Conservation (phyloP, 192 early-diverging fungal species). For the Backusella sp. region DNA sequence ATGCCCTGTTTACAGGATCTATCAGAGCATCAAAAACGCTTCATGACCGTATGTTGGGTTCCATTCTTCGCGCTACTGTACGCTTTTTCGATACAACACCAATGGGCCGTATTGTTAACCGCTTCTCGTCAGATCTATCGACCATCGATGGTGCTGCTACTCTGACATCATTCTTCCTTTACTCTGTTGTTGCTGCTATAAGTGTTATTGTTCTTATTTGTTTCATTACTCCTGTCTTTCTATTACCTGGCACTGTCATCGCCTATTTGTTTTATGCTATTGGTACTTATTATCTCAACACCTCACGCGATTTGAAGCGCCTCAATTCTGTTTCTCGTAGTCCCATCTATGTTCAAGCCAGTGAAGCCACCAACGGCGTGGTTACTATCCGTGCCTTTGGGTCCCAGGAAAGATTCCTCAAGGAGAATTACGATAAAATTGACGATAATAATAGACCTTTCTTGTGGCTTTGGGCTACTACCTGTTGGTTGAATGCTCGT, state of each 20-base stretch:
- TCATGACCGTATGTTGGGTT: constrained; percentile 53
- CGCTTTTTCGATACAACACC: constrained; percentile 92
- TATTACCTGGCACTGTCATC: constrained; percentile 38
- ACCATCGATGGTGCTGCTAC: constrained; percentile 67
- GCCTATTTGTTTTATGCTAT: constrained; percentile 48
- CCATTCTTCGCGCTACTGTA: constrained; percentile 66
- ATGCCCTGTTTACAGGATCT: constrained; percentile 43
- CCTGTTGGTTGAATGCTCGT: constrained; percentile 82
- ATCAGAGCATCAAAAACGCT: constrained; percentile 55
- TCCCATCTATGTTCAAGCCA: constrained; percentile 78
- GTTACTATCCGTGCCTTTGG: constrained; percentile 85
- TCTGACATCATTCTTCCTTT: constrained; percentile 43
- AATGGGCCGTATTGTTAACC: constrained; percentile 76
- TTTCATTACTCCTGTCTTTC: constrained; percentile 61
- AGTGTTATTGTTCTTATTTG: constrained; percentile 57
- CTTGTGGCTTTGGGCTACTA: constrained; percentile 80
- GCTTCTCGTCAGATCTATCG: constrained; percentile 85
- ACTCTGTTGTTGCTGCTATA: constrained; percentile 46
- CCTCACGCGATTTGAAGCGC: constrained; percentile 81
- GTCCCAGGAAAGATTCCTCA: constrained; percentile 59
- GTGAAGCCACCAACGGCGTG: constrained; percentile 68
- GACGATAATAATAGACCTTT: constrained; percentile 82
- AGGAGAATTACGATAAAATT: constrained; percentile 32
- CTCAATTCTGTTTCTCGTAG: constrained; percentile 73
- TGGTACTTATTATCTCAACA: constrained; percentile 57